Conservation (phyloP, 805 yeast species). For the Ogataea wickerhamii region DNA sequence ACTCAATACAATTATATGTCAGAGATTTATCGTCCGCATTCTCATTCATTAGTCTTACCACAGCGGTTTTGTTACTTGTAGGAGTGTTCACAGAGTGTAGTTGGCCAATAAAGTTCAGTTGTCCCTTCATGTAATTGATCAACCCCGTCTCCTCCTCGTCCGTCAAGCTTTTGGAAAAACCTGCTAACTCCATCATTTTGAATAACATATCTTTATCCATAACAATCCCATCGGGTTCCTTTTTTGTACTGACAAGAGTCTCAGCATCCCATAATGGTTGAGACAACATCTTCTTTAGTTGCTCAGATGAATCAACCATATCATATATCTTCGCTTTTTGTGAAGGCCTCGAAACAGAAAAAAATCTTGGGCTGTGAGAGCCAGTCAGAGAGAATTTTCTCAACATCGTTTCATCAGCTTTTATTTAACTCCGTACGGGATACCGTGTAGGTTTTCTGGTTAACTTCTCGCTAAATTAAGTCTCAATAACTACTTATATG, state of each 20-base stretch:
- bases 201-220: slow-evolving; percentile 18
- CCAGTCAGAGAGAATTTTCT: no score
- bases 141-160: slow-evolving; percentile 30
- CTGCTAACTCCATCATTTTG: slow-evolving; percentile 46
- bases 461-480: no score
- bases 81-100: slow-evolving; percentile 34
- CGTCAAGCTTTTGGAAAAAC: slow-evolving; percentile 36
- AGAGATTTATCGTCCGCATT: slow-evolving; percentile 19
- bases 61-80: slow-evolving; percentile 7
- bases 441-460: no score
- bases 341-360: no score
- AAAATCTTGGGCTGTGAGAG: no score
- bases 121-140: slow-evolving; percentile 39
- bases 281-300: slow-evolving; percentile 27
- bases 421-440: no score
- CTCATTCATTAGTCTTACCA: slow-evolving; percentile 30
- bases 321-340: no score
- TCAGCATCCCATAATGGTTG: slow-evolving; percentile 2
- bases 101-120: slow-evolving; percentile 47
- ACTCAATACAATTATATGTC: slow-evolving; percentile 31
- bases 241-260: not conserved
- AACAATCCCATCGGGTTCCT: slow-evolving; percentile 5
- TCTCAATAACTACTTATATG: no score
- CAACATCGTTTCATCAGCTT: no score
- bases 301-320: slow-evolving; percentile 3